phyloP scores from a whole-genome alignment of 371 early-diverging fungal genomes.

The Apophysomyces trapeziformis region DNA sequence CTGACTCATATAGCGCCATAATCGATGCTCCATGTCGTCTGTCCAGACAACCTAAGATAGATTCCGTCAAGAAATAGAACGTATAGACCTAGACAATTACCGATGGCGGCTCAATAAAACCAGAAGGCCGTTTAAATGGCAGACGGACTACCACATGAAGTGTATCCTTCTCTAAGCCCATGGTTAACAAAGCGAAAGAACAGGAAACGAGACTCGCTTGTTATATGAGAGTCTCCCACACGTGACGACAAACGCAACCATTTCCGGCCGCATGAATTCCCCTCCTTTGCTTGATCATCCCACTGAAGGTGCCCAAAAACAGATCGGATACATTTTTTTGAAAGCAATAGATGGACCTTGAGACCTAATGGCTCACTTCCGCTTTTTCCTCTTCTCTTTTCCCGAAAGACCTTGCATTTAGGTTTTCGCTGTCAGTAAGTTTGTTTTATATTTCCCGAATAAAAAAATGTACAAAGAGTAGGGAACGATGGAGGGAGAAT shows the following conservation, averaged over 20 bases:
- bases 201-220: too few relatives aligned
- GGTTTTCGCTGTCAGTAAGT: too few relatives aligned
- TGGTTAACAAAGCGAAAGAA: not conserved
- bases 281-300: too few relatives aligned
- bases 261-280: too few relatives aligned
- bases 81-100: conserved; percentile 30
- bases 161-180: conserved; percentile 37
- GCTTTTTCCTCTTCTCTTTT: too few relatives aligned
- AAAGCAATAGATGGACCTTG: too few relatives aligned
- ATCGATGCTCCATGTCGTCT: conserved; percentile 64
- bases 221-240: too few relatives aligned
- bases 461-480: conserved; percentile 6
- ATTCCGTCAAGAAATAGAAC: not conserved
- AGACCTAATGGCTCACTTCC: too few relatives aligned
- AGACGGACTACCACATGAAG: conserved; percentile 65
- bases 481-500: not conserved
- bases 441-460: not conserved
- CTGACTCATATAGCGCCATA: conserved; percentile 66
- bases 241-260: too few relatives aligned
- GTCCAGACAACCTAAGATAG: conserved; percentile 62
- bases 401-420: too few relatives aligned
- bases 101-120: conserved; percentile 60
- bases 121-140: conserved; percentile 58
- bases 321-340: too few relatives aligned
- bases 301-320: too few relatives aligned